phyloP scores from a whole-genome alignment of 148 eudicot genomes.

The Rhododendron mucronatum region DNA sequence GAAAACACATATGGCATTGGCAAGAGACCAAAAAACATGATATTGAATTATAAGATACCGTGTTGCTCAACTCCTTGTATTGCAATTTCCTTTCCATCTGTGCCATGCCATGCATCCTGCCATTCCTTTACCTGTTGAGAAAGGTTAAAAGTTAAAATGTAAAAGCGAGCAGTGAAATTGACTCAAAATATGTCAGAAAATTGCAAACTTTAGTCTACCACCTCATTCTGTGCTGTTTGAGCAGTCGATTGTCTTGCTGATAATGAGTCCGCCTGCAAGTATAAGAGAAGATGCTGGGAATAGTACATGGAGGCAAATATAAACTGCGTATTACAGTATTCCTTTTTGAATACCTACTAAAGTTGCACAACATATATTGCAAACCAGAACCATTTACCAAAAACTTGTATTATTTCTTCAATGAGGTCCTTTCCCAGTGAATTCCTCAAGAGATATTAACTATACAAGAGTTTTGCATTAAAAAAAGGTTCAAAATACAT shows the following conservation, averaged over 20 bases:
- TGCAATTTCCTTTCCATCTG: slow-evolving; percentile 18
- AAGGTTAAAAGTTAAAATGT: slow-evolving; percentile 4
- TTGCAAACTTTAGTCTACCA: not conserved
- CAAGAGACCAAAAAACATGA: not conserved
- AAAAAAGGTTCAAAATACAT: not conserved
- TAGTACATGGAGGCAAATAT: not conserved
- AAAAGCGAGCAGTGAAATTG: not conserved
- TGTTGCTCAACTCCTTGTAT: slow-evolving; percentile 10
- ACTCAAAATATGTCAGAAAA: not conserved
- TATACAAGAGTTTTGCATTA: not conserved
- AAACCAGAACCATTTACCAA: not conserved
- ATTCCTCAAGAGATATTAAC: not conserved
- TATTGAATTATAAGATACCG: slow-evolving; percentile 7
- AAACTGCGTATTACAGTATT: not conserved
- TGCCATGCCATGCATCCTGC: slow-evolving; percentile 28
- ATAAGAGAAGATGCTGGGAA: not conserved
- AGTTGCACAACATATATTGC: not conserved
- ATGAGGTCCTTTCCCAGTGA: not conserved
- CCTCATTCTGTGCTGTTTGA: slow-evolving; percentile 19
- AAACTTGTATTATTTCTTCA: not conserved
- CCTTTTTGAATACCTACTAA: not conserved
- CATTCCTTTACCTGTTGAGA: slow-evolving; percentile 23
- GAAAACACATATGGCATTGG: not conserved
- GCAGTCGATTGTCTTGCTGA: slow-evolving; percentile 28
- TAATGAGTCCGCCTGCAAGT: slow-evolving; percentile 29